Percentiles rank a stretch among this genome's conserved stretches.
These are phyloP conservation scores for Pseudonitzschia multiseries DNA, from an alignment of 108 stramenopile genomes.

Conservation along the genomic window DNA sequence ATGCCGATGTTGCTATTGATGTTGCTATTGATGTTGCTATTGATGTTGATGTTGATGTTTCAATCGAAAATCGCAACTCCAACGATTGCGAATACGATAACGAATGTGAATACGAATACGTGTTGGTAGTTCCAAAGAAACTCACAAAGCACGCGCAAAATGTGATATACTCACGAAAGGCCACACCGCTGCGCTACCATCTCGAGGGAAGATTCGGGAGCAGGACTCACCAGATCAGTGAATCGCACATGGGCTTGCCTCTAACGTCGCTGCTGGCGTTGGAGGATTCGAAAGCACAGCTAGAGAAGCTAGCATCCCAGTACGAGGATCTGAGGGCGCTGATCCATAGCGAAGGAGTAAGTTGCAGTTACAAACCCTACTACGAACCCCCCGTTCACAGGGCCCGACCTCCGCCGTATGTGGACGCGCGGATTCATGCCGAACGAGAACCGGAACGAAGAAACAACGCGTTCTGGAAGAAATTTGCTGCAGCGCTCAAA, in stretches of 20 bases:
- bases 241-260: constrained; percentile 34
- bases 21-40: no score
- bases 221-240: constrained; percentile 53
- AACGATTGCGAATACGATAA: not conserved
- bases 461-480: not conserved
- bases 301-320: not conserved
- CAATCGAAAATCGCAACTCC: not conserved
- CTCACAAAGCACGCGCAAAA: constrained; percentile 65
- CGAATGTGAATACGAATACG: constrained; percentile 27
- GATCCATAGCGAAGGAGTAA: not conserved
- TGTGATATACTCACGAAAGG: constrained; percentile 38
- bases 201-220: constrained; percentile 75
- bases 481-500: not conserved
- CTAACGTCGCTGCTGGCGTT: constrained; percentile 1
- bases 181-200: constrained; percentile 57
- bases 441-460: constrained; percentile 22
- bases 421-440: constrained; percentile 49
- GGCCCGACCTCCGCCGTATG: constrained; percentile 18
- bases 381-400: constrained; percentile 6
- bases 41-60: not conserved
- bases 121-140: constrained; percentile 57
- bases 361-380: not conserved
- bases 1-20: not conserved
- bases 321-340: constrained; percentile 13
- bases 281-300: constrained; percentile 1